A percentile compares a stretch with the other conserved stretches of the same genome.
These are phyloP conservation scores for Leptomonas seymouri DNA, from an alignment of 208 protist species.

Conservation along the genomic window DNA sequence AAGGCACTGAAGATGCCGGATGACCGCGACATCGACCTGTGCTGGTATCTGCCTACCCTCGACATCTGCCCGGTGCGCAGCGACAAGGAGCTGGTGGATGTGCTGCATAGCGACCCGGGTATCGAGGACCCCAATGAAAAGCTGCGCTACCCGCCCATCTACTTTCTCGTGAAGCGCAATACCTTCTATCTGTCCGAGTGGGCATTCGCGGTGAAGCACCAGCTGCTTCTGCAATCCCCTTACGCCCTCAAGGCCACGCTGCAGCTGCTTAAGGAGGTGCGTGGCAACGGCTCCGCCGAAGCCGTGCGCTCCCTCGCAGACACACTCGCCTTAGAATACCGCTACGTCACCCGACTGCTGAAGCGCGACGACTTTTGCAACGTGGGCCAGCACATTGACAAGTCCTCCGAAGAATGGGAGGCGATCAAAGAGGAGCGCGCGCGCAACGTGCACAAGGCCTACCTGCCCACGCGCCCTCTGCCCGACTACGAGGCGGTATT, in stretches of 20 bases:
- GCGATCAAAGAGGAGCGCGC: slow-evolving; percentile 54
- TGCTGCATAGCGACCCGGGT: slow-evolving; percentile 83
- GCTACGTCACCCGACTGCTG: slow-evolving; percentile 65
- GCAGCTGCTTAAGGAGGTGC: slow-evolving; percentile 79
- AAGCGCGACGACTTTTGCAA: slow-evolving; percentile 79
- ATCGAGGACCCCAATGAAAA: slow-evolving; percentile 72
- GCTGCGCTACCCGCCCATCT: slow-evolving; percentile 85
- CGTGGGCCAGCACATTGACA: slow-evolving; percentile 81
- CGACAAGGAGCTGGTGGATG: slow-evolving; percentile 75
- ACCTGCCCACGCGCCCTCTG: slow-evolving; percentile 62
- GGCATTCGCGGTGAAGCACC: slow-evolving; percentile 91
- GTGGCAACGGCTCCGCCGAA: slow-evolving; percentile 75
- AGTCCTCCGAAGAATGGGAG: slow-evolving; percentile 70
- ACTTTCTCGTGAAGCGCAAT: slow-evolving; percentile 85
- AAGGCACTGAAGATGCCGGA: slow-evolving; percentile 57
- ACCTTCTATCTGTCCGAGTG: slow-evolving; percentile 87
- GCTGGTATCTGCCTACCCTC: slow-evolving; percentile 88
- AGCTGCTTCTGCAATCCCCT: slow-evolving; percentile 87
- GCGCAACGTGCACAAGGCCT: slow-evolving; percentile 68
- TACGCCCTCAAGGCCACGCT: slow-evolving; percentile 82
- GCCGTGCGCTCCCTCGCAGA: slow-evolving; percentile 65
- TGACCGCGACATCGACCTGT: slow-evolving; percentile 70
- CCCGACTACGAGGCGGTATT: slow-evolving; percentile 86
- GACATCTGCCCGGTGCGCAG: slow-evolving; percentile 78
- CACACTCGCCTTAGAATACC: slow-evolving; percentile 76